These are phyloP conservation scores for Stagonosporopsis rhizophila DNA, from an alignment of 2,329 filamentous ascomycete genomes.

Conservation along the genomic window DNA sequence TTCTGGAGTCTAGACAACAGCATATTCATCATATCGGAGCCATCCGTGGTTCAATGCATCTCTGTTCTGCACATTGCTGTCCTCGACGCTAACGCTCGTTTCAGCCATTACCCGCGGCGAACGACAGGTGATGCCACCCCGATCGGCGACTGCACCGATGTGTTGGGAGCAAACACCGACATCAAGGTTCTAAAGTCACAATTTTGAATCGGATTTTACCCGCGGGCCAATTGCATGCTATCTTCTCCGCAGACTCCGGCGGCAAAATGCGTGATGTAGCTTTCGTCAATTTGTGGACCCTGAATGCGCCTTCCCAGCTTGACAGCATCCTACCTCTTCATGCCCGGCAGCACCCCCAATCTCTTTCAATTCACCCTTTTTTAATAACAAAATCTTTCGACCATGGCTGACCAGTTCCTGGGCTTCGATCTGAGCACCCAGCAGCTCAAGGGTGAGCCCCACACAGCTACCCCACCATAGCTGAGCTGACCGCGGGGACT, in stretches of 20 bases:
- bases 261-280: constrained; percentile 41
- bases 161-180: constrained; percentile 11
- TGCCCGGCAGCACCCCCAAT: constrained; percentile 9
- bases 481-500: constrained; percentile 8
- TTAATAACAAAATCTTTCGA: constrained; percentile 16
- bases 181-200: background rate
- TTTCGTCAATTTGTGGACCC: constrained; percentile 16
- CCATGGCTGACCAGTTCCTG: constrained; percentile 69
- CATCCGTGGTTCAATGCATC: constrained; percentile 15
- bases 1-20: constrained; percentile 30
- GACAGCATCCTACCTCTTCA: constrained; percentile 19
- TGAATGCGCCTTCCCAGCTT: background rate
- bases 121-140: constrained; percentile 6
- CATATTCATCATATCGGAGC: constrained; percentile 15
- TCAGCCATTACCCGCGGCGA: constrained; percentile 20
- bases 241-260: constrained; percentile 38
- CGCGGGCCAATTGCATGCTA: constrained; percentile 30
- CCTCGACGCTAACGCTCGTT: constrained; percentile 16
- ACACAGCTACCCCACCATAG: constrained; percentile 42
- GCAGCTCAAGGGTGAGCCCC: constrained; percentile 80
- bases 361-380: background rate
- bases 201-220: constrained; percentile 29
- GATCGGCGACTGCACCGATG: constrained; percentile 18
- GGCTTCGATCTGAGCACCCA: constrained; percentile 97
- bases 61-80: constrained; percentile 1